Conservation (phyloP, 1,284 basidiomycete species). For the Ceratobasidium sp. region DNA sequence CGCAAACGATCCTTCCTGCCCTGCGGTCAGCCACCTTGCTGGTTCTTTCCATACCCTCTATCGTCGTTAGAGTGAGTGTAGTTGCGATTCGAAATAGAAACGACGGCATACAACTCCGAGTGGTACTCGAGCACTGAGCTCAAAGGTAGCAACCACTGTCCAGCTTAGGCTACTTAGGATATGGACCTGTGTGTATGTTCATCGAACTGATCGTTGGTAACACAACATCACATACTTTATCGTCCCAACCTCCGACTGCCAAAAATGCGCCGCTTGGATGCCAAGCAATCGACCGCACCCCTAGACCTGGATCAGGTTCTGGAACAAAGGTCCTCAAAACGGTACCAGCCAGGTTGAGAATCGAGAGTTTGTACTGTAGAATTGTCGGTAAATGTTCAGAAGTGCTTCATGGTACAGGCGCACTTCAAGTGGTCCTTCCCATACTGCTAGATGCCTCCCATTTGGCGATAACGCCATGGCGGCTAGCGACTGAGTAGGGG, state of each 20-base stretch:
- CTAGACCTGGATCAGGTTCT: slow-evolving; percentile 79
- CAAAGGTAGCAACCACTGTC: slow-evolving; percentile 74
- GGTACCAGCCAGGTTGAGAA: slow-evolving; percentile 78
- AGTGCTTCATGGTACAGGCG: slow-evolving; percentile 49
- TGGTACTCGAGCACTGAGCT: slow-evolving; percentile 67
- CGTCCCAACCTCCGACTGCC: slow-evolving; percentile 84
- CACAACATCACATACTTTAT: slow-evolving; percentile 65
- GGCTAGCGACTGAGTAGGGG: slow-evolving; percentile 78
- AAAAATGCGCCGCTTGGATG: slow-evolving; percentile 84
- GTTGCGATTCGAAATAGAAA: slow-evolving; percentile 1
- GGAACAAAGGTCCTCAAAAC: slow-evolving; percentile 75
- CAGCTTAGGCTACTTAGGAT: slow-evolving; percentile 83
- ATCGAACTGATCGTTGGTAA: neutral
- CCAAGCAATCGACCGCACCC: slow-evolving; percentile 80
- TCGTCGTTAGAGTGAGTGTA: neutral
- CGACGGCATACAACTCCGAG: slow-evolving; percentile 64
- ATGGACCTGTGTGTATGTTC: slow-evolving; percentile 65
- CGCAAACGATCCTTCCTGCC: slow-evolving; percentile 64
- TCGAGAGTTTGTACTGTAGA: slow-evolving; percentile 78
- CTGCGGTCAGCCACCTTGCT: slow-evolving; percentile 79
- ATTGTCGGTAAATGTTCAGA: neutral
- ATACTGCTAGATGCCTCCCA: slow-evolving; percentile 81
- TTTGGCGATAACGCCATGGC: slow-evolving; percentile 84
- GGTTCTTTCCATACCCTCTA: slow-evolving; percentile 86
- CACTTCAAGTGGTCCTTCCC: slow-evolving; percentile 85